Evolutionary conservation across 2,329 filamentous ascomycete genomes (phyloP), one percentile per base, ranked within the genome.

Genomic region (Aspergillus sp.): DNA sequence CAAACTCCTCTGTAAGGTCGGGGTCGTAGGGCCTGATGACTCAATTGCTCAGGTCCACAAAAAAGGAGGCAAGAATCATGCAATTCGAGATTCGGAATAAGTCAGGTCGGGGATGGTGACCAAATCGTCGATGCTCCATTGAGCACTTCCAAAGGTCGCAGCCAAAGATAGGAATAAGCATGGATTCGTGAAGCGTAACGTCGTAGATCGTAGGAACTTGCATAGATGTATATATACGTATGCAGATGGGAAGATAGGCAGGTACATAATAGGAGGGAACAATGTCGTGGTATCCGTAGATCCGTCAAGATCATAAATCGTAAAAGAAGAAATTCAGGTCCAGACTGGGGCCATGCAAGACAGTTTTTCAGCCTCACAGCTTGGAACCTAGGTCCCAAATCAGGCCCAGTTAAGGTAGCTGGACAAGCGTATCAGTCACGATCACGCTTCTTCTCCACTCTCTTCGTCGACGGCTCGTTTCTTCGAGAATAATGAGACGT

Each of bases 381-480:
- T 6, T 10, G 31, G 32, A 5, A 36, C 2, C 6, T 29, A 26
- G 26, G 26, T 26, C 9, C 36, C n/a, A 46, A 52, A 20, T 46
- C 20, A 46, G 12, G 26, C 24, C 32, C 32, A 45, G 7, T 11
- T 6, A 9, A 49, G 31, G 50, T 22, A 32, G 14, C 42, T 29
- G 16, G 14, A 26, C n/a, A 12, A 47, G 10, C n/a, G 14, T 42
- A 42, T 18, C 16, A 29, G 12, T 50, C 14, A n/a, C 36, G 32
- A 36, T 57, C 54, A 60, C 24, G 57, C 66, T 42, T 63, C 71
- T 10, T 65, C 68, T 1, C 50, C 68, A 45, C 66, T 71, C 61
- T 75, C 73, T 42, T 75, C 73, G 39, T 77, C 75, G 5, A 57
- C 55, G 7, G 69, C 65, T 16, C 67, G 67, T 57, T 68, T 68